Evolutionary conservation across 345 rosid species (phyloP).

Genomic region (Corchorus olitorius): DNA sequence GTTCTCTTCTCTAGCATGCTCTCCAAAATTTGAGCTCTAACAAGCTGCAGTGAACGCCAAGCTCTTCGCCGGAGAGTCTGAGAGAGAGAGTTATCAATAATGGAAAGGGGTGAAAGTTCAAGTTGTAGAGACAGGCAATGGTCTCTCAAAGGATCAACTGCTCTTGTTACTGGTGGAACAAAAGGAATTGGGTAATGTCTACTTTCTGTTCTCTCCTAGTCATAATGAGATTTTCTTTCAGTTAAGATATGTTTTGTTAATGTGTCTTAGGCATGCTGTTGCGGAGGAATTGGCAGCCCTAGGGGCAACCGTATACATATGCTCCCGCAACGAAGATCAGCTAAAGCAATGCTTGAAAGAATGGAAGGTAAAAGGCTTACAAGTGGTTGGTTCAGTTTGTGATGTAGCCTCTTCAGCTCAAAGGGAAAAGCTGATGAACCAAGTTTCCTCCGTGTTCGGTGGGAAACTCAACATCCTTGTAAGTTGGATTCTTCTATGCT

Average conservation of each 20-base stretch:
- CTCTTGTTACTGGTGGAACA: slow-evolving; percentile 48
- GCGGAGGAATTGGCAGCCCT: slow-evolving; percentile 65
- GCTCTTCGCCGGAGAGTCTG: background rate
- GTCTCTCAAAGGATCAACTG: slow-evolving; percentile 46
- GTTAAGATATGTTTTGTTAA: background rate
- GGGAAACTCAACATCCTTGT: slow-evolving; percentile 60
- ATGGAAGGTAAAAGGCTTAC: slow-evolving; percentile 48
- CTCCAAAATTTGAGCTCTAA: background rate
- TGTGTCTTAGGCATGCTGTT: slow-evolving; percentile 44
- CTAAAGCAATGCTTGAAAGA: slow-evolving; percentile 48
- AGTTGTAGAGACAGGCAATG: slow-evolving; percentile 31
- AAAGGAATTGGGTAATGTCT: slow-evolving; percentile 32
- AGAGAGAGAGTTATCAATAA: background rate
- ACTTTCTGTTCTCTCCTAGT: background rate
- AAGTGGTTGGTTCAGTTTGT: slow-evolving; percentile 51
- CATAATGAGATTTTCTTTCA: background rate
- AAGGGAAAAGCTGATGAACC: slow-evolving; percentile 45
- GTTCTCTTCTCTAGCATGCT: background rate
- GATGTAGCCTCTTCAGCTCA: slow-evolving; percentile 33
- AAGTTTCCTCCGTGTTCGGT: slow-evolving; percentile 38
- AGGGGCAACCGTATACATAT: slow-evolving; percentile 67
- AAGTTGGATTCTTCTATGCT: slow-evolving; percentile 7
- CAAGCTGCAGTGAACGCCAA: background rate
- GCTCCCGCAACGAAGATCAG: slow-evolving; percentile 55
- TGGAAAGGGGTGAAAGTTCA: slow-evolving; percentile 7